phyloP scores from a whole-genome alignment of 192 early-diverging fungal genomes.

The Neocallimastix lanati region DNA sequence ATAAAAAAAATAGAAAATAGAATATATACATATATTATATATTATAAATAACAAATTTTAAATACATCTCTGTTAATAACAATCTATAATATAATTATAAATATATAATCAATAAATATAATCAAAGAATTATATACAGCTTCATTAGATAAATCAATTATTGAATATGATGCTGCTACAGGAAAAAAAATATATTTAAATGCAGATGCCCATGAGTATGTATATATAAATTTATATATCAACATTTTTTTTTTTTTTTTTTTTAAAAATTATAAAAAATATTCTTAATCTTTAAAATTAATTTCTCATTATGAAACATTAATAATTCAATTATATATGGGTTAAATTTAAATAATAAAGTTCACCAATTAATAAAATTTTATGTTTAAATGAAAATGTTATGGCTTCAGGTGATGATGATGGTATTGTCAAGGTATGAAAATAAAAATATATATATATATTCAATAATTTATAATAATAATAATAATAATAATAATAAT shows the following conservation, averaged over 20 bases:
- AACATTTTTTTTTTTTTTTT: too few relatives aligned
- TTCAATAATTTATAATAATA: not conserved
- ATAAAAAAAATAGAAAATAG: too few relatives aligned
- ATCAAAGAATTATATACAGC: slow-evolving; percentile 58
- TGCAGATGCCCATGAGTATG: slow-evolving; percentile 67
- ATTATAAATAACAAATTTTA: too few relatives aligned
- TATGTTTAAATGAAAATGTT: slow-evolving; percentile 47
- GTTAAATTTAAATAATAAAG: slow-evolving; percentile 11
- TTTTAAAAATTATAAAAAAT: too few relatives aligned
- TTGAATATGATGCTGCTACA: slow-evolving; percentile 53
- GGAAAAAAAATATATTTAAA: slow-evolving; percentile 53
- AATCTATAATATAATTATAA: too few relatives aligned
- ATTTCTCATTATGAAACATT: too few relatives aligned
- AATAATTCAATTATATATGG: too few relatives aligned
- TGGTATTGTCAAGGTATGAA: slow-evolving; percentile 58
- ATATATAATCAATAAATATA: too few relatives aligned
- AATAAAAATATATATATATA: slow-evolving; percentile 2
- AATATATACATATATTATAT: too few relatives aligned
- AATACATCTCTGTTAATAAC: too few relatives aligned
- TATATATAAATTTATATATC: too few relatives aligned
- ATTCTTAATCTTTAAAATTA: too few relatives aligned
- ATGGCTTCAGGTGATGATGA: slow-evolving; percentile 86
- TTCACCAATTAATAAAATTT: slow-evolving; percentile 62
- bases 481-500: not conserved
- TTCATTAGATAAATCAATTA: slow-evolving; percentile 72